phyloP scores from a whole-genome alignment of 148 eudicot genomes.

The Rhododendron simsii region DNA sequence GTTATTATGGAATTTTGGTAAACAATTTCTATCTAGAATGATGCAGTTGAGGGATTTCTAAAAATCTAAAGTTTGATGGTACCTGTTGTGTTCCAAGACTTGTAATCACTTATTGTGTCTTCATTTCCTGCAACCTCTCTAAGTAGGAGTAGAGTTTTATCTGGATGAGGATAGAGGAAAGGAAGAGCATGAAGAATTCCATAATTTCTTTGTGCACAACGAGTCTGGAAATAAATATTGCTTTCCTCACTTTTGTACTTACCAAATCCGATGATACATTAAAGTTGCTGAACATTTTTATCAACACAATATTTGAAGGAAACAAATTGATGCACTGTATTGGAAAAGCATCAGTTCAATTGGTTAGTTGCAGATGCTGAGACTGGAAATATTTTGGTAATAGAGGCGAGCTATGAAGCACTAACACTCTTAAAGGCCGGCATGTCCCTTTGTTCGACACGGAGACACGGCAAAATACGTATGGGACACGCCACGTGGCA shows the following conservation, averaged over 20 bases:
- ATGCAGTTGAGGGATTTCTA: neutral
- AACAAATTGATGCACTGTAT: neutral
- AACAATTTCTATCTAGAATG: neutral
- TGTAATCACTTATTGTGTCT: neutral
- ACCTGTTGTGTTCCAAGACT: neutral
- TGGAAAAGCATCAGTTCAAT: neutral
- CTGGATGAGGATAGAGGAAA: neutral
- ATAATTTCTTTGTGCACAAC: neutral
- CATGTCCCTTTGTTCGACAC: too few relatives aligned
- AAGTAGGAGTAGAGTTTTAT: neutral
- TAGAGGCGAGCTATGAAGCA: neutral
- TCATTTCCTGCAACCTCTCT: neutral
- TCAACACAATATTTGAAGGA: neutral
- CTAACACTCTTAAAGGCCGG: too few relatives aligned
- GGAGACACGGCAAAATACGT: too few relatives aligned
- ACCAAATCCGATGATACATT: neutral
- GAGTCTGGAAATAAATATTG: neutral
- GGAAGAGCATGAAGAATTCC: neutral
- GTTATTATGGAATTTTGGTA: neutral
- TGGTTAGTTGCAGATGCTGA: neutral
- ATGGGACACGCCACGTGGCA: too few relatives aligned
- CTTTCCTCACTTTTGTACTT: neutral
- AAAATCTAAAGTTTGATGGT: neutral
- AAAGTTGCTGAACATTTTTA: neutral
- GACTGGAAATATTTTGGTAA: conserved; percentile 7